phyloP scores from a whole-genome alignment of 495 filamentous ascomycete species.

The Tricharina praecox region DNA sequence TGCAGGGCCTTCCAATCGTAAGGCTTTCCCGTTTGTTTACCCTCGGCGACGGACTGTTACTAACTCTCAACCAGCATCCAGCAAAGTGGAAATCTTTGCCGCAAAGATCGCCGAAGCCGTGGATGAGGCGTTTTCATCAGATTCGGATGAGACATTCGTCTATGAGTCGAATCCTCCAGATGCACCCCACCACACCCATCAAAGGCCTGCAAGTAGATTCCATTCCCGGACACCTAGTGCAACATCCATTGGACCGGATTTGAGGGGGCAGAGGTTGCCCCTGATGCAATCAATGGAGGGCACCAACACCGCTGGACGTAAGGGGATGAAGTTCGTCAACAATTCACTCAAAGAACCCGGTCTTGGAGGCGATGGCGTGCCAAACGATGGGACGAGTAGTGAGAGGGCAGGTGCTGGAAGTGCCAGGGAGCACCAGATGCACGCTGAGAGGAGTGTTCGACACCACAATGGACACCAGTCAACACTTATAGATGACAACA shows the following conservation, averaged over 20 bases:
- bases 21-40: conserved; percentile 10
- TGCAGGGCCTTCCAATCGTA: conserved; percentile 39
- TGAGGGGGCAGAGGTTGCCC: conserved; percentile 45
- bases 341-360: conserved; percentile 41
- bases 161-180: conserved; percentile 98
- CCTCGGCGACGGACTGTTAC: background rate
- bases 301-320: conserved; percentile 56
- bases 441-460: conserved; percentile 25
- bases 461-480: conserved; percentile 49
- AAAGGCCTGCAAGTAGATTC: conserved; percentile 54
- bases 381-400: conserved; percentile 46
- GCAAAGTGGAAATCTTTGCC: conserved; percentile 96
- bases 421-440: conserved; percentile 56
- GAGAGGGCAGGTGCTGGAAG: conserved; percentile 49
- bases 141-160: conserved; percentile 96
- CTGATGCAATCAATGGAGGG: conserved; percentile 27
- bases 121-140: conserved; percentile 79
- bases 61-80: conserved; percentile 45
- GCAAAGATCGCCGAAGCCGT: conserved; percentile 89
- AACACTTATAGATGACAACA: conserved; percentile 62
- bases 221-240: conserved; percentile 92
- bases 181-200: conserved; percentile 31
- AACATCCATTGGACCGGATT: conserved; percentile 64
- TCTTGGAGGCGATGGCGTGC: conserved; percentile 40
- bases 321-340: conserved; percentile 97